phyloP scores from a whole-genome alignment of 2,329 filamentous ascomycete species.

The Aspergillus brasiliensis region DNA sequence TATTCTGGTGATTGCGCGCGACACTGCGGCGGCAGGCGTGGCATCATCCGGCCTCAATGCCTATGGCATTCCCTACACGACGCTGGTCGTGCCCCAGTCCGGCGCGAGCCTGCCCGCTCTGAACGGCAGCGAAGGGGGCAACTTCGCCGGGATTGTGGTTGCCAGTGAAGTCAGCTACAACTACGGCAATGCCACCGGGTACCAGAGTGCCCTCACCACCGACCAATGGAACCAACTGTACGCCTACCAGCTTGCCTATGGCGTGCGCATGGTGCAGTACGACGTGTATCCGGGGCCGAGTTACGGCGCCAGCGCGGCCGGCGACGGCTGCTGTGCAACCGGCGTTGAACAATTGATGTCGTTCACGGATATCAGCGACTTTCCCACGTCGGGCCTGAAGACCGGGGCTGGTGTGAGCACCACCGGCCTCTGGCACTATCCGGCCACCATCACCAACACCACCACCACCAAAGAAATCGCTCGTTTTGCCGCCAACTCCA shows the following conservation, averaged over 20 bases:
- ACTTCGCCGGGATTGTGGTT: constrained; percentile 62
- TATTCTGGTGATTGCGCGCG: constrained; percentile 59
- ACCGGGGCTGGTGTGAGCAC: constrained; percentile 53
- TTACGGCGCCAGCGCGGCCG: constrained; percentile 49
- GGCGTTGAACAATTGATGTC: constrained; percentile 56
- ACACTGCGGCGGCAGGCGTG: constrained; percentile 51
- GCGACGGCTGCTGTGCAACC: constrained; percentile 49
- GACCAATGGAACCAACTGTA: constrained; percentile 60
- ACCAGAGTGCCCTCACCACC: constrained; percentile 56
- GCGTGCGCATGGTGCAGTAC: constrained; percentile 62
- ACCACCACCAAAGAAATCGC: constrained; percentile 59
- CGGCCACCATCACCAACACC: constrained; percentile 57
- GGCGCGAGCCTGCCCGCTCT: constrained; percentile 56
- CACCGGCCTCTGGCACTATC: constrained; percentile 60
- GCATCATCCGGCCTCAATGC: constrained; percentile 59
- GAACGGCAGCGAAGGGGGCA: constrained; percentile 54
- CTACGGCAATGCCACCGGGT: constrained; percentile 46
- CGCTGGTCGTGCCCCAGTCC: constrained; percentile 56
- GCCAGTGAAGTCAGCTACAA: constrained; percentile 58
- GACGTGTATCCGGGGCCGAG: constrained; percentile 58
- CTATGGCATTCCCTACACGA: constrained; percentile 63
- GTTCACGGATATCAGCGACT: constrained; percentile 57
- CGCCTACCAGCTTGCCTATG: constrained; percentile 60
- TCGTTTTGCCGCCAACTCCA: constrained; percentile 51
- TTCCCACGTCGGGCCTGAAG: constrained; percentile 58